phyloP scores from a whole-genome alignment of 352 stramenopile species.

The Globisporangium camurandrum region DNA sequence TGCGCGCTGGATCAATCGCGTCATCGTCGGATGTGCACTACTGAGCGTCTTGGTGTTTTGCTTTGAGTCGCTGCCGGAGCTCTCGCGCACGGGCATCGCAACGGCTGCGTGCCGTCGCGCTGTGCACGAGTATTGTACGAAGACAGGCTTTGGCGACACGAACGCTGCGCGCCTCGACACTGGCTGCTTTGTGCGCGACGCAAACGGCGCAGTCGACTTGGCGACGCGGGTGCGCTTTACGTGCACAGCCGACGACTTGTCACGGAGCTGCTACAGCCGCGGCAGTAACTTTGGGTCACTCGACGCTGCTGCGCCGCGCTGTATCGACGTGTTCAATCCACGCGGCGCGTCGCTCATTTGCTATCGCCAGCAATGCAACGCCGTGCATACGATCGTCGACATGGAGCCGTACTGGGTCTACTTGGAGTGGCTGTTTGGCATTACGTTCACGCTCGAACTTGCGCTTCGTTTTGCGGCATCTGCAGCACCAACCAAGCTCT shows the following conservation, averaged over 20 bases:
- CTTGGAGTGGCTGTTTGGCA: slow-evolving; percentile 59
- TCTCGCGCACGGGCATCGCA: slow-evolving; percentile 37
- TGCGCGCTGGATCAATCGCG: slow-evolving; percentile 39
- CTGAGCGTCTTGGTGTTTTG: slow-evolving; percentile 69
- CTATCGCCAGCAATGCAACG: slow-evolving; percentile 40
- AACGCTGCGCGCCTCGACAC: slow-evolving; percentile 15
- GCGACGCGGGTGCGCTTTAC: slow-evolving; percentile 29
- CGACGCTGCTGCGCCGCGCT: slow-evolving; percentile 15
- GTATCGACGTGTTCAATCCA: slow-evolving; percentile 24
- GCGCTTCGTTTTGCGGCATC: slow-evolving; percentile 46
- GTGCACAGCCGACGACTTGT: slow-evolving; percentile 16
- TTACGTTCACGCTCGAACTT: slow-evolving; percentile 50
- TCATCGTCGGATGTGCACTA: slow-evolving; percentile 45
- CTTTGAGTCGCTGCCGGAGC: slow-evolving; percentile 56
- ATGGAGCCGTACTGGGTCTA: slow-evolving; percentile 77
- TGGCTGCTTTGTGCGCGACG: slow-evolving; percentile 39
- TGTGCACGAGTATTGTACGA: slow-evolving; percentile 44
- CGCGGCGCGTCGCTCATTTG: slow-evolving; percentile 31
- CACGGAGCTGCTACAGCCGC: slow-evolving; percentile 32
- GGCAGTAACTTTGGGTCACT: slow-evolving; percentile 51
- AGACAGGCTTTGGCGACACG: slow-evolving; percentile 16
- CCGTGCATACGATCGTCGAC: slow-evolving; percentile 26
- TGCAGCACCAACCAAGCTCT: slow-evolving; percentile 25
- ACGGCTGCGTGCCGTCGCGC: slow-evolving; percentile 34
- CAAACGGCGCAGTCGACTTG: slow-evolving; percentile 24